Evolutionary conservation across 2,329 filamentous ascomycete species (phyloP), one percentile per base, ranked within the genome.

Genomic region (Ilyonectria mors-panacis): DNA sequence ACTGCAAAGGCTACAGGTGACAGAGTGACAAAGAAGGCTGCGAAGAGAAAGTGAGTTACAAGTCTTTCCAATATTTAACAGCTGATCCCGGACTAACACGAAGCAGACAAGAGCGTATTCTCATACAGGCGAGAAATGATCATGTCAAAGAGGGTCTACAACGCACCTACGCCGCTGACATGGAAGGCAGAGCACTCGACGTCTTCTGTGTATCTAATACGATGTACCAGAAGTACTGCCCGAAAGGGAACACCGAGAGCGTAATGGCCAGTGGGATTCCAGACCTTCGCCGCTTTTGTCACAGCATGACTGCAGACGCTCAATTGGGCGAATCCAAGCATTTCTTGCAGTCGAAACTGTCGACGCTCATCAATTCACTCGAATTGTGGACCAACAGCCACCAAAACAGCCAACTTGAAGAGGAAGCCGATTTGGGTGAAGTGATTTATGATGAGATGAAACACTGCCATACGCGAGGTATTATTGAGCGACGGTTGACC

Each of bases 121-220:
- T 81, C 4, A 73, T 81, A 8, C 37, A 73, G 8, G 78, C 79
- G 5, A 71, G 79, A 26, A 80, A 75, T 35, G 53, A 63, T 2
- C 73, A 80, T 58, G 77, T 81, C 48, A 75, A 69, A 33, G 58
- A 71, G 35, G 73, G 72, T 1, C 67, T 81, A 2, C 71, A 71
- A 51, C 66, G 17, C 9, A 70, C 67, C 15, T 81, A 81, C 62
- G 59, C 72, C 0, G 67, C 73, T 1, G 71, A 77, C 35, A 65
- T 72, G 53, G 26, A 73, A 2, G 68, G 70, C 6, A 65, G 67
- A 8, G 48, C 10, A 4, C 63, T 80, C 2, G 70, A 80, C 26
- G 77, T 81, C 1, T 81, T 81, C 54, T 81, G 78, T 47, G 75
- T 81, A 1, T 81, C 78, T 6, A 81, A 80, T 64, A 76, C 67